Evolutionary conservation across 352 stramenopile species (phyloP), one percentile per base, ranked within the genome.

Genomic region (Nothophytophthora sp.): DNA sequence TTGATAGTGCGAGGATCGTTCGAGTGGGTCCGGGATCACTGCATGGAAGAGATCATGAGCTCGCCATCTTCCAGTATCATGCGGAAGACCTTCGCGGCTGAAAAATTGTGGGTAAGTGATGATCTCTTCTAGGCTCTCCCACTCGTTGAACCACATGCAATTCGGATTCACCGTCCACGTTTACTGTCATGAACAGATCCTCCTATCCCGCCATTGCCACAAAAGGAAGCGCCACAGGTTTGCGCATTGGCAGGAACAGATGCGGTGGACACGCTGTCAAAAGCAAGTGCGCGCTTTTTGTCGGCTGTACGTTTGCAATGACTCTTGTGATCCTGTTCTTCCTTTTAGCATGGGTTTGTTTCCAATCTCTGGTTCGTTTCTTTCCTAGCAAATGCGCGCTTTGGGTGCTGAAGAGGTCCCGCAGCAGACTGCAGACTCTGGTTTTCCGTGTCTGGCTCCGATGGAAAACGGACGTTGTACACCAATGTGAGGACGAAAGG

Each of bases 11-110:
- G 29, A 12, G 9, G 3, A 12, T 24, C 9, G 12, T n/a, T 24
- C 4, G 46, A 73, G 19, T 90, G 72, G 67, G 60, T 81, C 5
- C 74, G 66, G 30, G 64, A 75, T 16, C 56, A 86, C 30, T 90
- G 79, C 46, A 41, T 70, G 6, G 58, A 84, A 22, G 72, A 84
- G 16, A 42, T 88, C 23, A 19, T 69, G 2, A 47, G 18, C 32
- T 44, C 39, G 55, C 41, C 7, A 11, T 42, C 22, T 11, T 82
- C 41, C 41, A 39, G 28, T 4, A 19, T 16, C 10, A 60, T 77
- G 3, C 60, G 70, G 4, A 75, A 68, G n/a, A 47, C 54, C 4
- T 77, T 81, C 5, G 80, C 71, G 10, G 54, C 38, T 1, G 47
- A 64, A 25, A 82, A 82, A 10, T 37, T 90, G 4, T 29, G 29